Base-by-base conservation (phyloP, 441 rosid genomes). In the Syzygium syzygioides region DNA sequence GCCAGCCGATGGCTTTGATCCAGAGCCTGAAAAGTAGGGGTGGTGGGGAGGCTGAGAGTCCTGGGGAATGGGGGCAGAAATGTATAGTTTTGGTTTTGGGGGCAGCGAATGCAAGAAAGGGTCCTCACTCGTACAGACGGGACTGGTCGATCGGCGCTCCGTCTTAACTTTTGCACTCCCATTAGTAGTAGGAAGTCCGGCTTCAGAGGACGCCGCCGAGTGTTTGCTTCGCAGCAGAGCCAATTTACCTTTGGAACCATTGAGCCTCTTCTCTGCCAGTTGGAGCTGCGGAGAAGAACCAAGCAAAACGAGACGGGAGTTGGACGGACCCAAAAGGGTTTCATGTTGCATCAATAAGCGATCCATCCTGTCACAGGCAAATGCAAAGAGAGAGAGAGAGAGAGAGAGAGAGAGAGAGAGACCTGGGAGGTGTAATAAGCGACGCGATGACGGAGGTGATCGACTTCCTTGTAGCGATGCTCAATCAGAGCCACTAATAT, bases 341-440 rank as follows among this genome's bases (percentile, higher is more conserved):
- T 60, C 66, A 28, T 28, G 28, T n/a, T 28, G 66, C 13, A 25
- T 4, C 32, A 60, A 60, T 60, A 14, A 28, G 66, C 32, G 30
- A 28, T 60, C 32, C 66, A 60, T 60, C 83, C 52, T 41, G 10
- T 76, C 83, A 2, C 83, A 14, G 41, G n/a, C 52, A 25, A 13
- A 41, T 19, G 53, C 62, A 41, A 54, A n/a, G n/a, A n/a, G n/a
- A n/a, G n/a, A 37, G 37, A 37, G 37, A 37, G 37, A 37, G 37
- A 37, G 23, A 4, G 48, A 41, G 55, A 4, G 57, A 15, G 52
- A 56, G 45, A 52, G 20, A 26, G 23, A 54, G 60, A 37, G 85
- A 97, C 99, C 99, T 96, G 98, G 92, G 95, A 90, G 83, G 90
- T 91, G 93, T 96, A 97, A 92, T 95, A 95, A 88, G 95, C 53